Evolutionary conservation across 2,329 filamentous ascomycete species (phyloP).

Genomic region (Penicillium nordicum): DNA sequence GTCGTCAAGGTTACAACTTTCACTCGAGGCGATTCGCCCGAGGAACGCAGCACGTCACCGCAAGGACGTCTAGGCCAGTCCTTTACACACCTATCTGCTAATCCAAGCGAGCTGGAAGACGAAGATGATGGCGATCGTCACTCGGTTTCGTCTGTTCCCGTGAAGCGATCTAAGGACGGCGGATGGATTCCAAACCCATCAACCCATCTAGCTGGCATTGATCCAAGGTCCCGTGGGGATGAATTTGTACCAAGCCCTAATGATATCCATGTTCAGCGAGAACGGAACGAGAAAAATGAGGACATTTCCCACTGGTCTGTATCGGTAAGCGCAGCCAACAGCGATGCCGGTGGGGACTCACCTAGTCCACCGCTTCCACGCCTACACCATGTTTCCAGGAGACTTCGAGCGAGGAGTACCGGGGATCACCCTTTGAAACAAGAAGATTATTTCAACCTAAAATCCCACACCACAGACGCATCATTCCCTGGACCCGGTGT

Average conservation of each 20-base stretch:
- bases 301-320: constrained; percentile 55
- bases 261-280: constrained; percentile 48
- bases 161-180: constrained; percentile 43
- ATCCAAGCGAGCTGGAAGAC: constrained; percentile 25
- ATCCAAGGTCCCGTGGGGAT: constrained; percentile 46
- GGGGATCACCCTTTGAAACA: constrained; percentile 33
- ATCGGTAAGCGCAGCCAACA: constrained; percentile 48
- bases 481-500: constrained; percentile 52
- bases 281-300: constrained; percentile 50
- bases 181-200: constrained; percentile 42
- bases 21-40: constrained; percentile 44
- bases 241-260: constrained; percentile 49
- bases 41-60: constrained; percentile 21
- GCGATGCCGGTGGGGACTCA: constrained; percentile 35
- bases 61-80: constrained; percentile 32
- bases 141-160: constrained; percentile 18
- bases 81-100: constrained; percentile 36
- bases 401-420: constrained; percentile 48
- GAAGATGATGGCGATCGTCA: constrained; percentile 21
- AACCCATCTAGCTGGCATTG: constrained; percentile 47
- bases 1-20: constrained; percentile 45
- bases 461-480: constrained; percentile 31
- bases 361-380: constrained; percentile 20
- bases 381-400: constrained; percentile 22
- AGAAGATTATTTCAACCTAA: constrained; percentile 34